These are phyloP conservation scores for Apiotrichum mycotoxinovorans DNA, from an alignment of 1,284 basidiomycete species.

Conservation along the genomic window DNA sequence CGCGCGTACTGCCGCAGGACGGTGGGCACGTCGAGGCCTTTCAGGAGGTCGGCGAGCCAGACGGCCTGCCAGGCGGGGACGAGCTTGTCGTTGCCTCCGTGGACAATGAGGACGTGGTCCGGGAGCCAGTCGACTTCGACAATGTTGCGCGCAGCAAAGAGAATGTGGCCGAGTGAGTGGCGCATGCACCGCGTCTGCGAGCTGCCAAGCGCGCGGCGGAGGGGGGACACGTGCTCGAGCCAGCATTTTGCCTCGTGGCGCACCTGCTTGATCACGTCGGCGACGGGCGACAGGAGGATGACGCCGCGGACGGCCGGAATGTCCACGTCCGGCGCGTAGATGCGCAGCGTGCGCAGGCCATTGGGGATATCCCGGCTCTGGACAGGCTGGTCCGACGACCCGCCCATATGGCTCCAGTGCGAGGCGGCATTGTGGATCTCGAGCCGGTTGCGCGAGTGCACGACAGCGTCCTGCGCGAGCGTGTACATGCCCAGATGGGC, in stretches of 20 bases:
- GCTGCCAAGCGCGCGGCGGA: conserved; percentile 45
- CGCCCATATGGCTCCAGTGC: conserved; percentile 13
- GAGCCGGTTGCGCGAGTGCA: conserved; percentile 25
- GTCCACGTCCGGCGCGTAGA: conserved; percentile 45
- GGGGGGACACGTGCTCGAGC: conserved; percentile 47
- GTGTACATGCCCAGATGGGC: conserved; percentile 48
- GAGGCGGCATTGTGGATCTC: conserved; percentile 19
- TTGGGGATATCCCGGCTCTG: conserved; percentile 19
- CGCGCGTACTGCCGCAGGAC: conserved; percentile 45
- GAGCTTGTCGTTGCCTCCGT: conserved; percentile 46
- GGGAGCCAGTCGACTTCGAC: conserved; percentile 45
- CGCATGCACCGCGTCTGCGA: conserved; percentile 47
- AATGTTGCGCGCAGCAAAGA: conserved; percentile 48
- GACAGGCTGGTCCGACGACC: conserved; percentile 1
- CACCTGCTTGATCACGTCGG: conserved; percentile 50
- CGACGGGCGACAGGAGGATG: conserved; percentile 47
- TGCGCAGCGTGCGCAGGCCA: conserved; percentile 28
- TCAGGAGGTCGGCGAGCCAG: conserved; percentile 47
- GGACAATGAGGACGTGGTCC: conserved; percentile 45
- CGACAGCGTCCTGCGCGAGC: conserved; percentile 29
- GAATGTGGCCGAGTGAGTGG: conserved; percentile 48
- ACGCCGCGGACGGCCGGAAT: conserved; percentile 45
- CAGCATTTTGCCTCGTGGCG: conserved; percentile 41
- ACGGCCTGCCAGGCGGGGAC: conserved; percentile 46
- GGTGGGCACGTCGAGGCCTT: conserved; percentile 47